Conservation (phyloP, 108 stramenopile species). For the Phaeodactylum tricornutum region DNA sequence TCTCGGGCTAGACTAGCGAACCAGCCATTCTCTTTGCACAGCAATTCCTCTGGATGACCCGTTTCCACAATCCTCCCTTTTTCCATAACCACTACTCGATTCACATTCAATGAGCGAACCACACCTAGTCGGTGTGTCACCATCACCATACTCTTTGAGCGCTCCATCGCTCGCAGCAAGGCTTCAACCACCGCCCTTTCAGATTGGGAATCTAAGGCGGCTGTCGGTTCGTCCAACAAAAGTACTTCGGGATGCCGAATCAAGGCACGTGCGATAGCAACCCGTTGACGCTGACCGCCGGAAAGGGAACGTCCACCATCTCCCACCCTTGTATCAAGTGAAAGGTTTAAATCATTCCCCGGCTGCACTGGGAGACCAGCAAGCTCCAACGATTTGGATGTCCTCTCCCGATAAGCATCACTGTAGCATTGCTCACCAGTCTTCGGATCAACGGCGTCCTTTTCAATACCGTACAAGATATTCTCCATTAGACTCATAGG, state of each 20-base stretch:
- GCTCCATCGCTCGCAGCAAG: constrained; percentile 43
- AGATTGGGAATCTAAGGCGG: constrained; percentile 74
- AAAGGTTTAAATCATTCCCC: constrained; percentile 63
- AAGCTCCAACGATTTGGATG: constrained; percentile 38
- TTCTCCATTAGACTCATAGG: constrained; percentile 86
- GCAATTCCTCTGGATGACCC: constrained; percentile 86
- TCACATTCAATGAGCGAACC: constrained; percentile 72
- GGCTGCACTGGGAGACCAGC: constrained; percentile 62
- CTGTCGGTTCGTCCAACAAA: constrained; percentile 86
- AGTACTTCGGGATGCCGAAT: constrained; percentile 75
- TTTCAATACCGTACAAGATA: constrained; percentile 79
- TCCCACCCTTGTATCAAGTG: constrained; percentile 84
- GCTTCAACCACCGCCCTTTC: constrained; percentile 67
- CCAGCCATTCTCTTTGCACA: constrained; percentile 39
- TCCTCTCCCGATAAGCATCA: constrained; percentile 34
- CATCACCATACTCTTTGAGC: constrained; percentile 77
- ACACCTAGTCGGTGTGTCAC: constrained; percentile 84
- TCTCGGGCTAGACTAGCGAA: constrained; percentile 71
- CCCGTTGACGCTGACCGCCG: constrained; percentile 87
- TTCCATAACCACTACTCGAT: constrained; percentile 86
- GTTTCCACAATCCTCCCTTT: constrained; percentile 81
- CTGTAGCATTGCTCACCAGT: constrained; percentile 59
- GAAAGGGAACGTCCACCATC: constrained; percentile 86
- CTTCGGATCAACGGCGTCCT: constrained; percentile 51
- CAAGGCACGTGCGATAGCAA: constrained; percentile 89